A percentile compares a stretch with the other conserved stretches of the same genome.
These are phyloP conservation scores for Turnera subulata DNA, from an alignment of 345 rosid genomes.

Conservation along the genomic window DNA sequence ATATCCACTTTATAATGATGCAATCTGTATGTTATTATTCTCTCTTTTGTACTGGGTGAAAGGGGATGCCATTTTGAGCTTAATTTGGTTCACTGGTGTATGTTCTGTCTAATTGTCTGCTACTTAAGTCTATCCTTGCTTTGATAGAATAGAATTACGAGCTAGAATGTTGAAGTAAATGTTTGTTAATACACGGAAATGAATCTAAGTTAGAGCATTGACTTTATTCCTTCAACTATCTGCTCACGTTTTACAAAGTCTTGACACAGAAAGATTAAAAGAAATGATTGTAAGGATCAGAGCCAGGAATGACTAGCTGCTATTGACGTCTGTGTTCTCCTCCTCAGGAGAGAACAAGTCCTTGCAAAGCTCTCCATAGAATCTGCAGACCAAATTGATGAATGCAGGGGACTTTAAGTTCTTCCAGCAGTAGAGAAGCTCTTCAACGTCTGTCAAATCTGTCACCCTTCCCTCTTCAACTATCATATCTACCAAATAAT, in stretches of 20 bases:
- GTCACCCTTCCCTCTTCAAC: constrained; percentile 72
- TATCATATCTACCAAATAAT: constrained; percentile 74
- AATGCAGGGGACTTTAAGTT: constrained; percentile 75
- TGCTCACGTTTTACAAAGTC: not conserved
- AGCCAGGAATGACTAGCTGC: too few relatives aligned
- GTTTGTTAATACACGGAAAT: not conserved
- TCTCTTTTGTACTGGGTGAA: too few relatives aligned
- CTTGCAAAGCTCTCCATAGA: constrained; percentile 83
- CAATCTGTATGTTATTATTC: too few relatives aligned
- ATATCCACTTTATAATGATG: too few relatives aligned
- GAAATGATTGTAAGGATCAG: not conserved
- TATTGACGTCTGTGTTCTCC: not conserved
- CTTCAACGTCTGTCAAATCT: constrained; percentile 77
- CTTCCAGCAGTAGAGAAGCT: constrained; percentile 83
- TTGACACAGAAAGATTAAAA: not conserved
- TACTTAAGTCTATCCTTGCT: too few relatives aligned
- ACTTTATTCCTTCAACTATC: not conserved
- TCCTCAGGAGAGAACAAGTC: constrained; percentile 39
- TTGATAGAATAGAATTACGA: too few relatives aligned
- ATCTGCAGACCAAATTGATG: constrained; percentile 60
- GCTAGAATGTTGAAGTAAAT: not conserved
- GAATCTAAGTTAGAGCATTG: not conserved
- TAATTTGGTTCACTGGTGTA: too few relatives aligned
- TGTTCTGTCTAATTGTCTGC: too few relatives aligned
- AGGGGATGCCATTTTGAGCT: too few relatives aligned